Base-by-base conservation (phyloP, 768 basidiomycete species). In the Boletus fagicola region DNA sequence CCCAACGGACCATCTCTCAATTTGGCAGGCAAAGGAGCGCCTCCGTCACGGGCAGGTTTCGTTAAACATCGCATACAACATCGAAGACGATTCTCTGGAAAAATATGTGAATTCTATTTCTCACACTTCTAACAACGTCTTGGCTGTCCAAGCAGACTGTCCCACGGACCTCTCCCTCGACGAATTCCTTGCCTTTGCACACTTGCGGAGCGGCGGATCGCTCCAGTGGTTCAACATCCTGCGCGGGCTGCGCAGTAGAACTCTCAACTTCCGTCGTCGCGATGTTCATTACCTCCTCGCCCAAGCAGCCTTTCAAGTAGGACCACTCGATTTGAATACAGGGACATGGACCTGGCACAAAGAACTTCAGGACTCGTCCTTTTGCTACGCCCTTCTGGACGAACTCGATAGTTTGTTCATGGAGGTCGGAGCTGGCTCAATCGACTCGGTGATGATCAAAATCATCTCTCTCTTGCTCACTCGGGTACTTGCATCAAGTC, bases 391-490 rank as follows among this genome's bases (percentile, higher is more conserved):
- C 5, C 20, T 43, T 43, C 20, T 43, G 13, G 20, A 43, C 12
- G 43, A 24, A 7, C 15, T 44, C 8, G 22, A 44, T 15, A 9
- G 2, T 7, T 44, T 22, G 43, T 6, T 44, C 2, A 12, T 12
- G 18, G 10, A 42, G 1, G 22, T 24, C 3, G 24, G 43, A 24
- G 22, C 15, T 24, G 22, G 22, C 2, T 16, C 12, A 70, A 75
- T 55, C 42, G 66, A 74, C 56, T 58, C 49, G 1, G 38, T 62
- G 15, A 52, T 71, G 0, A 60, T 75, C 50, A 53, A 60, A 47
- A 75, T 66, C 26, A 66, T 74, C 28, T 62, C 69, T 18, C 39
- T 71, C 30, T 53, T 80, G 9, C 61, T 64, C 12, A 24, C 20
- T 36, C 49, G 43, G 2, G 12, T 44, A 4, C 22, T 44, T 15